Percentiles rank a stretch among this genome's conserved stretches.
These are phyloP conservation scores for Suillus discolor DNA, from an alignment of 768 basidiomycete genomes.

Conservation along the genomic window DNA sequence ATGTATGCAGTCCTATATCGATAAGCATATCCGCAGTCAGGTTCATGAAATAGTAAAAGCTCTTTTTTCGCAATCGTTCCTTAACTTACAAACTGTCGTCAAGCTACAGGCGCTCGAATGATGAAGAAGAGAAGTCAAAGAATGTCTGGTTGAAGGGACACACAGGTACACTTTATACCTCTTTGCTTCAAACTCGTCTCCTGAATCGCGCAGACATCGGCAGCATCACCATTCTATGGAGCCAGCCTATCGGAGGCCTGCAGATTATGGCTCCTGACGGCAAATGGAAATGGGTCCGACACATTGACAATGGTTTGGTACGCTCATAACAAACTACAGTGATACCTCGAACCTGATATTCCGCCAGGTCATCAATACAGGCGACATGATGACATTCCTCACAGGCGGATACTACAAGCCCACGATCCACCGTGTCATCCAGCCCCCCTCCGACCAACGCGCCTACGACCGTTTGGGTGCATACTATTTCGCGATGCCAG, in stretches of 20 bases:
- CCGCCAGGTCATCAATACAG: constrained; percentile 38
- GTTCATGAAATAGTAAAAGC: constrained; percentile 41
- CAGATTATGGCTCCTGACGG: constrained; percentile 38
- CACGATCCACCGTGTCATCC: constrained; percentile 41
- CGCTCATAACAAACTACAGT: constrained; percentile 1
- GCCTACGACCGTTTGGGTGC: constrained; percentile 36
- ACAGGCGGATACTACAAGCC: constrained; percentile 39
- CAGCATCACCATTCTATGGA: constrained; percentile 39
- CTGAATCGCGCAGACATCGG: constrained; percentile 28
- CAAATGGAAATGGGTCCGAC: constrained; percentile 39
- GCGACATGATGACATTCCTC: constrained; percentile 37
- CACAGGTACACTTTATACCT: constrained; percentile 25
- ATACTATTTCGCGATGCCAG: constrained; percentile 37
- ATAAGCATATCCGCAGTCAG: constrained; percentile 26
- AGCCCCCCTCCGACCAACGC: constrained; percentile 38
- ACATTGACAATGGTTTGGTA: constrained; percentile 39
- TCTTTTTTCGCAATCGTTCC: not conserved
- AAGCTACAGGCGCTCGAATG: constrained; percentile 33
- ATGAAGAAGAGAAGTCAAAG: constrained; percentile 9
- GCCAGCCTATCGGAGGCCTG: constrained; percentile 39
- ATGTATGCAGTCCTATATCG: not conserved
- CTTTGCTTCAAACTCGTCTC: not conserved
- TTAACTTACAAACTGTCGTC: not conserved
- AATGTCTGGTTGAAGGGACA: constrained; percentile 42
- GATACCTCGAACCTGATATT: not conserved